A percentile compares a stretch with the other conserved stretches of the same genome.
These are phyloP conservation scores for Athelia sp. DNA, from an alignment of 1,284 basidiomycete genomes.

Conservation along the genomic window DNA sequence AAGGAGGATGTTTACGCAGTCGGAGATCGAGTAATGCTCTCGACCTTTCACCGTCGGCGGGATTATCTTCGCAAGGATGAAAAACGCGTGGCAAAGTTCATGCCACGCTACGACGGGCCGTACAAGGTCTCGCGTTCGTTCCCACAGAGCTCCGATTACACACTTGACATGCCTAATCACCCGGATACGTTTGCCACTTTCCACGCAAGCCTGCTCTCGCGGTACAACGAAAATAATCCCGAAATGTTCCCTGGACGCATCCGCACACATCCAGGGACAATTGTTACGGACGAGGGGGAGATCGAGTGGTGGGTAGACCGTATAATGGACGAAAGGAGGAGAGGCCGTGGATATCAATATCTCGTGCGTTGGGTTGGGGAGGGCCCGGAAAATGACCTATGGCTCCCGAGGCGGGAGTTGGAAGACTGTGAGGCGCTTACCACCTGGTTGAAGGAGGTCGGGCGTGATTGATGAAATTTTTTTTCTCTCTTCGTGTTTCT, in stretches of 20 bases:
- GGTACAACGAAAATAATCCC: neutral
- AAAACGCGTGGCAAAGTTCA: neutral
- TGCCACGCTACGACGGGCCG: neutral
- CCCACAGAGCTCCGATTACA: neutral
- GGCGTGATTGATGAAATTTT: too few species aligned
- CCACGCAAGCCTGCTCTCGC: neutral
- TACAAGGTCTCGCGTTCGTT: neutral
- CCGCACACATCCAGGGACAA: neutral
- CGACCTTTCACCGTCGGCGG: neutral
- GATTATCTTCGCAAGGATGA: neutral
- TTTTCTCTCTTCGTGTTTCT: too few species aligned
- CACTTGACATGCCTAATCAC: neutral
- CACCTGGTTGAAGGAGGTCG: too few species aligned
- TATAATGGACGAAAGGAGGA: neutral
- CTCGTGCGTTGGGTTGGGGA: conserved; percentile 4
- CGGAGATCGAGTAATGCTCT: neutral
- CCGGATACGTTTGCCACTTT: neutral
- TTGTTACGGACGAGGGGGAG: neutral
- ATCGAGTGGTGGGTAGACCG: neutral
- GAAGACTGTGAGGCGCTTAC: neutral
- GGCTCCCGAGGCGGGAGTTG: neutral
- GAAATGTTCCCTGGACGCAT: neutral
- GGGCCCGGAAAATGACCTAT: neutral
- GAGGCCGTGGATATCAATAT: conserved; percentile 6
- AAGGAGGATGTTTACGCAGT: neutral